A percentile compares a stretch with the other conserved stretches of the same genome.
Conservation (phyloP, 1,284 basidiomycete genomes). For the Fomitopsis palustris region DNA sequence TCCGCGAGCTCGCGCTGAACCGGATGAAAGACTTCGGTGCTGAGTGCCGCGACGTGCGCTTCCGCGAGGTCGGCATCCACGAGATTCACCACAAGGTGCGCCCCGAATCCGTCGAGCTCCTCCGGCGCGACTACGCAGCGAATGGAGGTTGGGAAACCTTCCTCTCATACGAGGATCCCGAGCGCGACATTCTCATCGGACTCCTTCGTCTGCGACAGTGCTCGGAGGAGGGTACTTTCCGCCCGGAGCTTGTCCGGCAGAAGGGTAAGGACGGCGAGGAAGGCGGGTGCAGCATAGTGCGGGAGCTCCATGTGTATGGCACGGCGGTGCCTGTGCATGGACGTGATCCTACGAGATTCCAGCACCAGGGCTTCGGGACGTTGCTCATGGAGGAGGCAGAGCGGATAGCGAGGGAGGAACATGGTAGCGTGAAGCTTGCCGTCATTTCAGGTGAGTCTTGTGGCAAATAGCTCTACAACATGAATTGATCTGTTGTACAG, state of each 20-base stretch:
- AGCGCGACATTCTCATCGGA: conserved; percentile 94
- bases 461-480: neutral
- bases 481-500: conserved; percentile 30
- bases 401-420: conserved; percentile 96
- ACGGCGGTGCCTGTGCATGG: conserved; percentile 97
- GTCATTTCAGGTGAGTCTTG: conserved; percentile 83
- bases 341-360: conserved; percentile 97
- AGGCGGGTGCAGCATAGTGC: conserved; percentile 89
- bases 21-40: conserved; percentile 99
- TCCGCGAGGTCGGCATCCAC: conserved; percentile 98
- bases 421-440: conserved; percentile 90
- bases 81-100: conserved; percentile 99
- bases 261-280: conserved; percentile 56
- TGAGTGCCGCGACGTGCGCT: conserved; percentile 96
- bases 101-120: conserved; percentile 95
- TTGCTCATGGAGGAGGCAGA: conserved; percentile 99
- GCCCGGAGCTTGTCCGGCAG: conserved; percentile 76
- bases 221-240: conserved; percentile 93
- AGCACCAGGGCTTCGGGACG: conserved; percentile 98
- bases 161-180: conserved; percentile 97
- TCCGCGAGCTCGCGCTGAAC: conserved; percentile 93
- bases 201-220: conserved; percentile 92
- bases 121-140: conserved; percentile 93
- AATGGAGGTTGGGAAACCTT: conserved; percentile 99
- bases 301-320: conserved; percentile 98